These are phyloP conservation scores for Chrysoporthe cubensis DNA, from an alignment of 2,329 filamentous ascomycete species.

Conservation along the genomic window DNA sequence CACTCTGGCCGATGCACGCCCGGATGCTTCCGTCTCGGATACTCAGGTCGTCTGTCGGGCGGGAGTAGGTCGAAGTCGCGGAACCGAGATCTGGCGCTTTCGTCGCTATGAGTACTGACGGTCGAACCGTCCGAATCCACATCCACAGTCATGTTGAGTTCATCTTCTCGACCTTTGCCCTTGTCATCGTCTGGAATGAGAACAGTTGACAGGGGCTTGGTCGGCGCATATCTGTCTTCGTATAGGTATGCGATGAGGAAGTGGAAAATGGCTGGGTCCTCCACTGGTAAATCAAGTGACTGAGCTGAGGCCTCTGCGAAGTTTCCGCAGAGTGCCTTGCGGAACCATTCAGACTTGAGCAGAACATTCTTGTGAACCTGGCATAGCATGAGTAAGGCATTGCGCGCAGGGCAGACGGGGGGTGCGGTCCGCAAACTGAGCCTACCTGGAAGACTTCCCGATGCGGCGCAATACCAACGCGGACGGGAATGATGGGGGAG, in stretches of 20 bases:
- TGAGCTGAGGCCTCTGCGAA: slow-evolving; percentile 52
- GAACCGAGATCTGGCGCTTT: slow-evolving; percentile 41
- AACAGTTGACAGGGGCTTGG: slow-evolving; percentile 47
- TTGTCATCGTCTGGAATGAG: slow-evolving; percentile 45
- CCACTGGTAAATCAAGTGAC: slow-evolving; percentile 53
- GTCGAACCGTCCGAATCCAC: slow-evolving; percentile 41
- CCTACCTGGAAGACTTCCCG: slow-evolving; percentile 49
- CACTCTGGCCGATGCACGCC: slow-evolving; percentile 51
- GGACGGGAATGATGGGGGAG: slow-evolving; percentile 49
- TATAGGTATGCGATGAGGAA: slow-evolving; percentile 57
- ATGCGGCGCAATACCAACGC: slow-evolving; percentile 46
- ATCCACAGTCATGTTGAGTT: slow-evolving; percentile 37
- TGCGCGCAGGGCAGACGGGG: neutral
- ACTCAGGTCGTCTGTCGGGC: slow-evolving; percentile 42
- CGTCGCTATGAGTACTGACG: slow-evolving; percentile 40
- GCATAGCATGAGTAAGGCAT: slow-evolving; percentile 11
- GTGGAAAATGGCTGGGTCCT: slow-evolving; percentile 55
- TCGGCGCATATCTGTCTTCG: slow-evolving; percentile 51
- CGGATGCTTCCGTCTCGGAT: slow-evolving; percentile 47
- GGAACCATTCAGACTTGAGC: slow-evolving; percentile 52
- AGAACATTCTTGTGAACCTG: slow-evolving; percentile 53
- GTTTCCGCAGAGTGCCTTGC: slow-evolving; percentile 50
- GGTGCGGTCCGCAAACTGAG: slow-evolving; percentile 1
- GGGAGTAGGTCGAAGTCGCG: slow-evolving; percentile 41
- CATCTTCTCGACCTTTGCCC: slow-evolving; percentile 43